Evolutionary conservation across 441 rosid species (phyloP), one percentile per base, ranked within the genome.

Genomic region (Populus hybrid): DNA sequence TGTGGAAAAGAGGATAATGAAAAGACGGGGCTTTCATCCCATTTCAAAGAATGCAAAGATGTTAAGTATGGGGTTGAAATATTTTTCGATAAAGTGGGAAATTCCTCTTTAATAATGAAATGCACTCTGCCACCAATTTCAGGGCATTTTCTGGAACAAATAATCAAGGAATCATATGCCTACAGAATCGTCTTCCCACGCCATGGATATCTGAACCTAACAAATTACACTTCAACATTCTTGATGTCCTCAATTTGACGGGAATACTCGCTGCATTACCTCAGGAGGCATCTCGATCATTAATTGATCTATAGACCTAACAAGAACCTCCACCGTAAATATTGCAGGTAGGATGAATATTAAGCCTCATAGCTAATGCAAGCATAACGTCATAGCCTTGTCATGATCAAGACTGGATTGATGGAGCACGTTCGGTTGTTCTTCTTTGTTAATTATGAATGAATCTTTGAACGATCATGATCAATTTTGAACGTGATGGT

Each of bases 41-140:
- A 70, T 66, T 71, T 66, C 70, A 11, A 70, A 68, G 54, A 21
- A 71, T 21, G 68, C 72, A 28, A 69, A 65, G 76, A 67, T n/a
- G 73, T 23, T n/a, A 35, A 30, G 36, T 10, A 23, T 67, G 5
- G 54, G 28, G 63, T 21, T 63, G 40, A 23, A 71, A 4, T 40
- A 14, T 1, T 40, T 12, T 6, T 26, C 30, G 20, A 26, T 16
- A 0, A 4, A 32, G 40, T 54, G 38, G 75, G 65, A 57, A 57
- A 5, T 57, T 73, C 75, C 65, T 30, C 38, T 28, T 67, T 32
- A n/a, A 36, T 57, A 10, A 8, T 9, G 28, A 10, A 8, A 8
- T 64, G 9, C n/a, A 9, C 18, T 74, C 42, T 14, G 38, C 42
- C 57, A 38, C 28, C 35, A 50, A 23, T 69, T 76, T 69, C 18